Evolutionary conservation across 139 green algal species (phyloP).

Genomic region (Chlamydomonas urium): DNA sequence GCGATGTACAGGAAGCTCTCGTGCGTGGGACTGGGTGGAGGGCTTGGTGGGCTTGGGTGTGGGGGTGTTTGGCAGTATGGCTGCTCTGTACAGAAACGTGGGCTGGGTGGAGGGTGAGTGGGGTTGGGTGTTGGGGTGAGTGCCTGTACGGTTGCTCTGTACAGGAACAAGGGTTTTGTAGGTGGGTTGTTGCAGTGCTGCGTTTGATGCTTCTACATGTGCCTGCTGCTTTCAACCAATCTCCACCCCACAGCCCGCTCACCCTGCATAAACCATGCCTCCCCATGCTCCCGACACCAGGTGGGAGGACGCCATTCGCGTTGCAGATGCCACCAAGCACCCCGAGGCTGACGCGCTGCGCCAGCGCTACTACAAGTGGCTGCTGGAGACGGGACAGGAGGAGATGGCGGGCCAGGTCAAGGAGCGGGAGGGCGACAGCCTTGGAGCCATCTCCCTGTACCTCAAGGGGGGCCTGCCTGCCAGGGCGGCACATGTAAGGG

Average conservation of each 20-base stretch:
- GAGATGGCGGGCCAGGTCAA: slow-evolving; percentile 62
- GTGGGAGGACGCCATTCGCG: slow-evolving; percentile 64
- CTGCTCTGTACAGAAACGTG: neutral
- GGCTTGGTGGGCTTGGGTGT: too few species aligned
- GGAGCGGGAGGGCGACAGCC: slow-evolving; percentile 65
- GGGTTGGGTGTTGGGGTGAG: too few species aligned
- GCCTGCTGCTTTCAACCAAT: too few species aligned
- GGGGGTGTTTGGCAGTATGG: neutral
- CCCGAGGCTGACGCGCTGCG: slow-evolving; percentile 49
- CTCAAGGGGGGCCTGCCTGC: slow-evolving; percentile 70
- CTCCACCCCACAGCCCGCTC: neutral
- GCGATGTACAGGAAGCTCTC: slow-evolving; percentile 54
- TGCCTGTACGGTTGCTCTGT: too few species aligned
- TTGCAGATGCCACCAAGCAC: slow-evolving; percentile 57
- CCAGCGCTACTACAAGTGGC: slow-evolving; percentile 53
- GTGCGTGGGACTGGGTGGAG: slow-evolving; percentile 15
- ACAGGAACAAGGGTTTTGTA: too few species aligned
- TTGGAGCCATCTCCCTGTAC: slow-evolving; percentile 73
- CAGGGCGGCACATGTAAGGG: slow-evolving; percentile 62
- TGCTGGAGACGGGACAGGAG: slow-evolving; percentile 63
- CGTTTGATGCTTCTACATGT: too few species aligned
- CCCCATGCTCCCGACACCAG: too few species aligned
- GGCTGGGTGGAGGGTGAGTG: too few species aligned
- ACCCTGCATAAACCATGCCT: neutral
- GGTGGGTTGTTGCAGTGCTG: too few species aligned